Evolutionary conservation across 2,329 filamentous ascomycete genomes (phyloP).

Genomic region (Dothideomycetes sp.): DNA sequence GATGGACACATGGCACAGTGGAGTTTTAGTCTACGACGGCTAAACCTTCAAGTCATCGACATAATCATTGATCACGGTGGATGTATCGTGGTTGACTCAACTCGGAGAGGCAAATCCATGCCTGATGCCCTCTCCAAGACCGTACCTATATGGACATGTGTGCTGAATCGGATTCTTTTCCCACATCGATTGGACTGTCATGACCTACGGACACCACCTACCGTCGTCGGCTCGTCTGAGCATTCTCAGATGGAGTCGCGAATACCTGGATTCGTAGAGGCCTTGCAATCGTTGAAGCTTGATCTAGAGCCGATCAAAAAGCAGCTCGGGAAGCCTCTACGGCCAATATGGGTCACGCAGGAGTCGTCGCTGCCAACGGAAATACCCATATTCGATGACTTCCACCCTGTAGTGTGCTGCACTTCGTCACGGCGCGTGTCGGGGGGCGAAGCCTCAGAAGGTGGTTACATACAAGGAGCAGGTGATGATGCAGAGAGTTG

Average conservation of each 20-base stretch:
- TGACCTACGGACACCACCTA: conserved; percentile 57
- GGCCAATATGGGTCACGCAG: conserved; percentile 70
- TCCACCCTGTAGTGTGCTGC: conserved; percentile 68
- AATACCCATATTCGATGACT: conserved; percentile 41
- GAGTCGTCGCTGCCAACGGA: conserved; percentile 42
- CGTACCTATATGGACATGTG: conserved; percentile 83
- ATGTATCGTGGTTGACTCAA: conserved; percentile 85
- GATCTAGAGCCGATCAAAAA: conserved; percentile 43
- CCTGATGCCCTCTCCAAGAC: conserved; percentile 92
- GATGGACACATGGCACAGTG: conserved; percentile 88
- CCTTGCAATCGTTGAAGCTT: conserved; percentile 48
- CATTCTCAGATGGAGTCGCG: conserved; percentile 62
- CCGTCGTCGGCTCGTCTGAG: conserved; percentile 63
- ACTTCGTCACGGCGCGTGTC: conserved; percentile 66
- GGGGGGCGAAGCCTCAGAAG: conserved; percentile 57
- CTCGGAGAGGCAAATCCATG: conserved; percentile 85
- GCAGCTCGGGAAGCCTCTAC: conserved; percentile 59
- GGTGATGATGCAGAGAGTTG: conserved; percentile 93
- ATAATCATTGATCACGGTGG: conserved; percentile 56
- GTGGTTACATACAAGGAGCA: conserved; percentile 83
- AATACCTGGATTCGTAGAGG: conserved; percentile 45
- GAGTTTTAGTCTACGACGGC: conserved; percentile 72
- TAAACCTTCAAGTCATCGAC: conserved; percentile 74
- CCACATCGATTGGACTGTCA: conserved; percentile 40
- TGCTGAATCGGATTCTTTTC: conserved; percentile 72